Base-by-base conservation (phyloP, 2,329 filamentous ascomycete species). In the Colletotrichum sp. region DNA sequence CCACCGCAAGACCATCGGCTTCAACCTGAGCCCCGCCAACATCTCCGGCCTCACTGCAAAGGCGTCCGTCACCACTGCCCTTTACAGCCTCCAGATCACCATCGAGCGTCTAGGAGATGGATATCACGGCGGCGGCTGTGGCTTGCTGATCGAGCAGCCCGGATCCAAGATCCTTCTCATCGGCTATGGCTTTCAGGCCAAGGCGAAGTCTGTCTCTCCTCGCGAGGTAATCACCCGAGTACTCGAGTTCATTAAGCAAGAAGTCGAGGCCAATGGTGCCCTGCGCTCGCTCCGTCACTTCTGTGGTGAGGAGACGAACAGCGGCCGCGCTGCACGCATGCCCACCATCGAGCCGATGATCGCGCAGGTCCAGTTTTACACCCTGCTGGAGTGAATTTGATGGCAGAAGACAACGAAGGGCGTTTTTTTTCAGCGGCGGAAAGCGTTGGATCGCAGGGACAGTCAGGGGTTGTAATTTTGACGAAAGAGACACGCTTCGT, bases 381-480 rank as follows among this genome's bases (percentile, higher is more conserved):
- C 9, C 14, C 34, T 38, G 0, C 1, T 9, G 16, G n/a, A 56
- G 12, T 56, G 21, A 36, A 1, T 0, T 58, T 5, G 55, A 5
- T 0, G 13, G 8, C 12, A 10, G 13, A 56, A 28, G 52, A 1
- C 24, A 0, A 3, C 3, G 2, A 26, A 16, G 2, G n/a, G 52
- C 0, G 52, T 7, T 5, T 24, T 7, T 4, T 3, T 14, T 56
- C 21, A 9, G 52, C 0, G 4, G 6, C 6, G 12, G 52, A 26
- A 56, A 26, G 52, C 1, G 0, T 8, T 26, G 10, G 8, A 1
- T n/a, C 0, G 18, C 16, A 43, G 38, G 38, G 38, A 43, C 38
- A 43, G 9, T 43, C 18, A 43, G 38, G 3, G 2, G 18, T 2
- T 0, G 0, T 6, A 12, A 43, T 10, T 18, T n/a, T n/a, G 16